Percentiles rank a stretch among this genome's conserved stretches.
Conservation (phyloP, 1,139 yeast species). For the Lodderomyces jiufengensis region DNA sequence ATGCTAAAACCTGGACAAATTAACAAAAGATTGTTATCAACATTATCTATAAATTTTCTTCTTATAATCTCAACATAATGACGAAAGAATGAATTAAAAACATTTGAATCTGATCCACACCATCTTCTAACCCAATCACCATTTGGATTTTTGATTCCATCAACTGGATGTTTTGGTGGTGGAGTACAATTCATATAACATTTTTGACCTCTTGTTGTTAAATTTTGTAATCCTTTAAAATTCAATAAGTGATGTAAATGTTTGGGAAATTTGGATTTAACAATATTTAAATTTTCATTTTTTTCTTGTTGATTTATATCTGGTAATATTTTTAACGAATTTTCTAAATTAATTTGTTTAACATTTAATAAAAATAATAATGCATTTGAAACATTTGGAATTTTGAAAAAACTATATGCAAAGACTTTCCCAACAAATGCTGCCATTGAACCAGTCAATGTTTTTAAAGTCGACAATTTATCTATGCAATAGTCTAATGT, state of each 20-base stretch:
- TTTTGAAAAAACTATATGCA: slow-evolving; percentile 59
- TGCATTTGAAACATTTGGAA: slow-evolving; percentile 62
- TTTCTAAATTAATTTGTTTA: slow-evolving; percentile 36
- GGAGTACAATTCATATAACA: slow-evolving; percentile 33
- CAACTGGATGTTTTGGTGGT: slow-evolving; percentile 54
- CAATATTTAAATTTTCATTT: slow-evolving; percentile 11
- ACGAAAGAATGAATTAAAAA: slow-evolving; percentile 71
- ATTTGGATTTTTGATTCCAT: slow-evolving; percentile 55
- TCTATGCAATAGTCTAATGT: slow-evolving; percentile 58
- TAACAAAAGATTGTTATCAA: slow-evolving; percentile 11
- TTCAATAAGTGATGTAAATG: slow-evolving; percentile 38
- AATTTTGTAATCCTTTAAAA: slow-evolving; percentile 28
- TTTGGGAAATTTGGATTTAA: slow-evolving; percentile 27
- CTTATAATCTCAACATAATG: slow-evolving; percentile 46
- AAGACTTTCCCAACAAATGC: slow-evolving; percentile 82
- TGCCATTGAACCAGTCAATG: slow-evolving; percentile 53
- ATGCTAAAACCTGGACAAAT: slow-evolving; percentile 36
- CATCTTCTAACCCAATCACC: slow-evolving; percentile 66
- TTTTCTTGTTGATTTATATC: background rate
- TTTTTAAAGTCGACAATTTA: slow-evolving; percentile 49
- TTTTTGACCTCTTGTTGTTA: slow-evolving; percentile 22
- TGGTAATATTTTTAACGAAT: slow-evolving; percentile 19
- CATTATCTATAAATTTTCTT: slow-evolving; percentile 6
- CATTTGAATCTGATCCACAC: slow-evolving; percentile 54
- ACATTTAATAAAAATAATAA: slow-evolving; percentile 60